phyloP scores from a whole-genome alignment of 2,329 filamentous ascomycete species.

The Colletotrichum cereale region DNA sequence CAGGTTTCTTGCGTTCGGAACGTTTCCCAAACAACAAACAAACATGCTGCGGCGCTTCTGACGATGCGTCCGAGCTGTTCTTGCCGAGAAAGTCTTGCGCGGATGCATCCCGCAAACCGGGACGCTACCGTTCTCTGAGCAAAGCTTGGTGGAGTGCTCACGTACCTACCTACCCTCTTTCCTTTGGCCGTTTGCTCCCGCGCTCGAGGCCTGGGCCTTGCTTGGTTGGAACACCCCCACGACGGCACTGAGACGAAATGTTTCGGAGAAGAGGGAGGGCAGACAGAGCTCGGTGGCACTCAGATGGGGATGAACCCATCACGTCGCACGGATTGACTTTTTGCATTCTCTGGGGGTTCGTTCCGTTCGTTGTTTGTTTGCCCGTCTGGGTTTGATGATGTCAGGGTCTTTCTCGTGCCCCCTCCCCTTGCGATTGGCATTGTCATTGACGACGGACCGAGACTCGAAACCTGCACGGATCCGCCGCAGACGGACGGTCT shows the following conservation, averaged over 20 bases:
- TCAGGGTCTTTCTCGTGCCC: not conserved
- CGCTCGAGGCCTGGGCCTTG: not conserved
- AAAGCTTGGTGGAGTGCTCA: not conserved
- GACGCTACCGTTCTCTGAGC: not conserved
- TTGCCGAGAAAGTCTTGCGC: not conserved
- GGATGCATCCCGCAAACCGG: not conserved
- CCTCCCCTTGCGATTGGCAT: not conserved
- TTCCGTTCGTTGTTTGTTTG: too few species aligned
- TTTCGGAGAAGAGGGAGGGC: not conserved
- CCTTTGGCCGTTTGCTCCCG: not conserved
- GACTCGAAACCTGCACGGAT: not conserved
- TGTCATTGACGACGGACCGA: not conserved
- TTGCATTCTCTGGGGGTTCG: not conserved
- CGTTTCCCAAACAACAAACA: too few species aligned
- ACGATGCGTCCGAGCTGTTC: not conserved
- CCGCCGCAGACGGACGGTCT: not conserved
- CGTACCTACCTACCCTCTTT: too few species aligned
- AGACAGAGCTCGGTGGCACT: not conserved
- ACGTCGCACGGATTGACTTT: not conserved
- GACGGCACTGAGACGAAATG: not conserved
- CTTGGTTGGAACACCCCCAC: not conserved
- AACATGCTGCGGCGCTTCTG: not conserved
- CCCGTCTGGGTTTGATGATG: not conserved
- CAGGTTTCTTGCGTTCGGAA: not conserved
- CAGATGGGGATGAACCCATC: not conserved